Evolutionary conservation across 2,329 filamentous ascomycete genomes (phyloP).

Genomic region (Pestalotiopsis sp.): DNA sequence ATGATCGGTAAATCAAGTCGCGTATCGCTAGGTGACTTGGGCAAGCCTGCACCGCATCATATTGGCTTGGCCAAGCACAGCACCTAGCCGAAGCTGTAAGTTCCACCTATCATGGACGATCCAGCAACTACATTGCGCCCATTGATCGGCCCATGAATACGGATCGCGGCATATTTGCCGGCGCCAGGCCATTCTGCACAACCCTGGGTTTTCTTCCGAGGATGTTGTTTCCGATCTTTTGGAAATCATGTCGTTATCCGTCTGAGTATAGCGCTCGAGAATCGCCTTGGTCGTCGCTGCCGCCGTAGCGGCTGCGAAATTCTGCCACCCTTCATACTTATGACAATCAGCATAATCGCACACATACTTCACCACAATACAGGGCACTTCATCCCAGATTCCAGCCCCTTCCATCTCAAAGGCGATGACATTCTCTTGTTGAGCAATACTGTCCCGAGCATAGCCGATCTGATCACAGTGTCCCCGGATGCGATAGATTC

Average conservation of each 20-base stretch:
- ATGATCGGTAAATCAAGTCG: too few species aligned
- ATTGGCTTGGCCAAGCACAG: too few species aligned
- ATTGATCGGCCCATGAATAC: too few species aligned
- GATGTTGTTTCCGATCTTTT: not conserved
- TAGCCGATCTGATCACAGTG: not conserved
- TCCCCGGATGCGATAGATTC: not conserved
- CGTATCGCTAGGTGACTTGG: too few species aligned
- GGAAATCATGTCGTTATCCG: not conserved
- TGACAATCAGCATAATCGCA: conserved; percentile 8
- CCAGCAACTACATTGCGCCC: too few species aligned
- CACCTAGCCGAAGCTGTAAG: too few species aligned
- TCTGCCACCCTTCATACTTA: conserved; percentile 1
- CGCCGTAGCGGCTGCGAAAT: not conserved
- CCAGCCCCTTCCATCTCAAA: conserved; percentile 9
- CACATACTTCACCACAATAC: not conserved
- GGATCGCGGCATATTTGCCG: not conserved
- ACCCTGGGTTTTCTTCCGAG: not conserved
- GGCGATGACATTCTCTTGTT: not conserved
- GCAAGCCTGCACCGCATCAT: too few species aligned
- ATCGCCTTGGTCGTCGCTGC: not conserved
- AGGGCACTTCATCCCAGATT: not conserved
- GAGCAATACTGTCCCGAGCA: not conserved
- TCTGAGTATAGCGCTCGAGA: not conserved
- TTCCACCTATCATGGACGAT: too few species aligned
- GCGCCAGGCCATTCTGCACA: not conserved